Conservation (phyloP, 805 yeast genomes). For the Saccharomycopsis guyanensis region DNA sequence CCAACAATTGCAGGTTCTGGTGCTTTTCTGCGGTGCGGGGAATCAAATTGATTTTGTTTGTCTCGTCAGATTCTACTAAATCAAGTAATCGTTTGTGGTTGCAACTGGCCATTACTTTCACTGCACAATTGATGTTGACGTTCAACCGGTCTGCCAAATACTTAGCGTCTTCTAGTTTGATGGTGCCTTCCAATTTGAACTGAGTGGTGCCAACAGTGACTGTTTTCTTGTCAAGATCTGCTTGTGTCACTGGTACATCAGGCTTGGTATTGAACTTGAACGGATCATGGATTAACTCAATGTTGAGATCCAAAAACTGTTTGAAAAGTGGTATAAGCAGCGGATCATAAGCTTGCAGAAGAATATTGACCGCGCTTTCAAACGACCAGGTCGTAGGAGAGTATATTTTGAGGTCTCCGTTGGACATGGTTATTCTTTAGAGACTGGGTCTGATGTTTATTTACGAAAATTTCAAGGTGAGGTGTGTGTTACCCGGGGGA, state of each 20-base stretch:
- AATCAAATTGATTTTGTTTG: constrained; percentile 26
- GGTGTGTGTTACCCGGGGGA: too few relatives aligned
- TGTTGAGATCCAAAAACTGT: constrained; percentile 6
- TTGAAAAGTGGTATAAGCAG: constrained; percentile 5
- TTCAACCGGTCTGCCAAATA: constrained; percentile 28
- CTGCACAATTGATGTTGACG: constrained; percentile 37
- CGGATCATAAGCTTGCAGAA: constrained; percentile 8
- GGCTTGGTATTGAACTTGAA: not conserved
- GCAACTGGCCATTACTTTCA: constrained; percentile 40
- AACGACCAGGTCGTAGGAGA: constrained; percentile 18
- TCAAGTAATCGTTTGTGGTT: constrained; percentile 22
- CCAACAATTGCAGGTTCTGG: not conserved
- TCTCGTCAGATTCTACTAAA: constrained; percentile 1
- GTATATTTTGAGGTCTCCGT: too few relatives aligned
- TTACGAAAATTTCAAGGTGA: too few relatives aligned
- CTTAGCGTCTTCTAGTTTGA: constrained; percentile 6
- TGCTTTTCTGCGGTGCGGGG: constrained; percentile 21
- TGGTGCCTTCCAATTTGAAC: not conserved
- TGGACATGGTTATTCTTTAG: too few relatives aligned
- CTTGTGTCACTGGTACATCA: not conserved
- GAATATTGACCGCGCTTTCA: constrained; percentile 14
- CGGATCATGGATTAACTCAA: constrained; percentile 9
- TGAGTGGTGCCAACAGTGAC: constrained; percentile 1
- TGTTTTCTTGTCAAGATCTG: not conserved
- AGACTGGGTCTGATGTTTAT: too few relatives aligned